Percentiles rank a stretch among this genome's conserved stretches.
Conservation (phyloP, 1,139 yeast species). For the Magnusiomyces ingens region DNA sequence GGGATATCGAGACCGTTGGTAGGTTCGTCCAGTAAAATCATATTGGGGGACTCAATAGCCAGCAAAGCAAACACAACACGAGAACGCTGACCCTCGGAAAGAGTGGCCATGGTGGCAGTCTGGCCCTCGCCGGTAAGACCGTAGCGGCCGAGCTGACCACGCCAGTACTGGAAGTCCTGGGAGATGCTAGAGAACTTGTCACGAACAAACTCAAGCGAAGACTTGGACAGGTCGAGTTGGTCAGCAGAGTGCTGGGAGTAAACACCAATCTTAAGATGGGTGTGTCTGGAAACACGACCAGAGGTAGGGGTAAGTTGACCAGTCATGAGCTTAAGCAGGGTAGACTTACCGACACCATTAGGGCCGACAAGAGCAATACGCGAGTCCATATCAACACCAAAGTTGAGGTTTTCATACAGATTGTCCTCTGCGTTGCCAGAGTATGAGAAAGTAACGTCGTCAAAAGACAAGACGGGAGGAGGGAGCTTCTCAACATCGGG, state of each 20-base stretch:
- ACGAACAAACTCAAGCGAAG: conserved; percentile 94
- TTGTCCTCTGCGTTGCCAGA: conserved; percentile 83
- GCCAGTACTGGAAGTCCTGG: conserved; percentile 99
- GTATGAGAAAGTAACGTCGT: conserved; percentile 88
- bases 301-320: conserved; percentile 83
- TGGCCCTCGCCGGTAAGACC: conserved; percentile 99
- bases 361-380: conserved; percentile 98
- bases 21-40: conserved; percentile 95
- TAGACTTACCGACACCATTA: conserved; percentile 98
- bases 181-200: conserved; percentile 83
- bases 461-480: conserved; percentile 97
- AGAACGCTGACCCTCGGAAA: conserved; percentile 98
- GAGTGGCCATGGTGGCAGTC: conserved; percentile 96
- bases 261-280: conserved; percentile 96
- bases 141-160: conserved; percentile 95
- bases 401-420: conserved; percentile 82
- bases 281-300: conserved; percentile 95
- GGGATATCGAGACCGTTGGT: conserved; percentile 98
- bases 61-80: conserved; percentile 95
- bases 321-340: conserved; percentile 91
- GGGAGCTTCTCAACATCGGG: conserved; percentile 96
- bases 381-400: conserved; percentile 99
- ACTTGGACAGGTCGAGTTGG: conserved; percentile 90
- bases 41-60: conserved; percentile 93
- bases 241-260: conserved; percentile 99